Evolutionary conservation across 345 rosid species (phyloP).

Genomic region (Populus tremula): DNA sequence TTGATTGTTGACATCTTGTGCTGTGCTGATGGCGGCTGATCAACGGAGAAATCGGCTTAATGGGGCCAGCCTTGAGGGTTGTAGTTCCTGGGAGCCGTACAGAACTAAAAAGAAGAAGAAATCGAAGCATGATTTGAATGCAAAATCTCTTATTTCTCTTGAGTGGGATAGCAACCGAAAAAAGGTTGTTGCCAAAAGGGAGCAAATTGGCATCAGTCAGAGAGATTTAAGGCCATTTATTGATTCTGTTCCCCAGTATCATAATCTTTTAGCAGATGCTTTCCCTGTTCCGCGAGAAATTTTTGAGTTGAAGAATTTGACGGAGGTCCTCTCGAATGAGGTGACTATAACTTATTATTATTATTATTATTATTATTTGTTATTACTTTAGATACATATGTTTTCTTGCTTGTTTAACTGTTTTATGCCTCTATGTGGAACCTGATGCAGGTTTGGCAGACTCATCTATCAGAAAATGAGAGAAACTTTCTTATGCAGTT

Average conservation of each 20-base stretch:
- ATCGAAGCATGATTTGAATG: constrained; percentile 44
- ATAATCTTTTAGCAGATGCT: constrained; percentile 57
- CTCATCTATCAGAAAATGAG: constrained; percentile 65
- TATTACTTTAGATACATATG: constrained; percentile 9
- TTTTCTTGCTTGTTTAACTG: constrained; percentile 9
- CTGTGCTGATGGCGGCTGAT: constrained; percentile 69
- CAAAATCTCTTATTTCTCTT: constrained; percentile 67
- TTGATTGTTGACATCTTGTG: constrained; percentile 18
- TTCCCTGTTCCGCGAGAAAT: constrained; percentile 58
- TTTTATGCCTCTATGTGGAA: constrained; percentile 12
- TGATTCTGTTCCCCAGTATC: constrained; percentile 38
- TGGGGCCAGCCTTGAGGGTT: constrained; percentile 55
- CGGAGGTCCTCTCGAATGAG: constrained; percentile 70
- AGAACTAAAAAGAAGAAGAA: constrained; percentile 65
- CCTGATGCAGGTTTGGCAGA: constrained; percentile 64
- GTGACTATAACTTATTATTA: constrained; percentile 34
- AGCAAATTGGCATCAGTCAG: constrained; percentile 67
- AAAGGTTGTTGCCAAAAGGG: constrained; percentile 75
- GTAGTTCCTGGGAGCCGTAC: constrained; percentile 51
- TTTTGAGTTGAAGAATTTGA: constrained; percentile 67
- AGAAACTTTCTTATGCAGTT: constrained; percentile 63
- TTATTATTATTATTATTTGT: not conserved
- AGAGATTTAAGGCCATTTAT: constrained; percentile 65
- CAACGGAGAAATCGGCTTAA: constrained; percentile 72
- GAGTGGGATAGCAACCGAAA: constrained; percentile 70